Base-by-base conservation (phyloP, 2,329 filamentous ascomycete species). In the Leptosphaerulina australis region DNA sequence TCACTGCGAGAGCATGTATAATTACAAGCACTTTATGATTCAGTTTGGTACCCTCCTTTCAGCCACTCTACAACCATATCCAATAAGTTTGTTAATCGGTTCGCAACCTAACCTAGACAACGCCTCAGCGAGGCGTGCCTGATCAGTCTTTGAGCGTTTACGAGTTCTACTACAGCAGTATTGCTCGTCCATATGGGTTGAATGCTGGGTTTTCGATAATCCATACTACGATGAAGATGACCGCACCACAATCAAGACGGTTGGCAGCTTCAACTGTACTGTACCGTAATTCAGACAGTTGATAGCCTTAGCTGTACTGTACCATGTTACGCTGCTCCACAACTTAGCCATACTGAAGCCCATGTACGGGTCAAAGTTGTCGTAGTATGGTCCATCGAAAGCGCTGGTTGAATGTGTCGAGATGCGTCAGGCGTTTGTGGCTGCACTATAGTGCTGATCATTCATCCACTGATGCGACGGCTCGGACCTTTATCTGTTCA, bases 81-180 rank as follows among this genome's bases (percentile, higher is more conserved):
- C 46, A 44, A 50, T 50, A 26, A 44, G 39, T 26, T 15, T 15
- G 26, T 21, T 43, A 26, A 34, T 33, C n/a, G 33, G 21, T 33
- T 17, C 31, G 21, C 17, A 26, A 38, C 46, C 46, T 38, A 37
- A 26, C 46, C 25, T 39, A 38, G 11, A 30, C 31, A 35, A 39
- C 31, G 15, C 25, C 30, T 11, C 37, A 17, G 41, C 37, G 5
- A 18, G 31, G 25, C 20, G 18, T 17, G 25, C 31, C 7, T 17
- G 18, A 44, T 18, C 20, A 35, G 15, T n/a, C 5, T 34, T n/a
- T 15, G 24, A 18, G 8, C 14, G 10, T 12, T 24, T 15, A 29
- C 17, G 17, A 12, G 3, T 17, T 35, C 6, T 30, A 22, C 12
- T 44, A 33, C 41, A 36, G 36, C 17, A 36, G n/a, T 4, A n/a